Evolutionary conservation across 805 yeast species (phyloP).

Genomic region (Saccharomyces cerevisiae): DNA sequence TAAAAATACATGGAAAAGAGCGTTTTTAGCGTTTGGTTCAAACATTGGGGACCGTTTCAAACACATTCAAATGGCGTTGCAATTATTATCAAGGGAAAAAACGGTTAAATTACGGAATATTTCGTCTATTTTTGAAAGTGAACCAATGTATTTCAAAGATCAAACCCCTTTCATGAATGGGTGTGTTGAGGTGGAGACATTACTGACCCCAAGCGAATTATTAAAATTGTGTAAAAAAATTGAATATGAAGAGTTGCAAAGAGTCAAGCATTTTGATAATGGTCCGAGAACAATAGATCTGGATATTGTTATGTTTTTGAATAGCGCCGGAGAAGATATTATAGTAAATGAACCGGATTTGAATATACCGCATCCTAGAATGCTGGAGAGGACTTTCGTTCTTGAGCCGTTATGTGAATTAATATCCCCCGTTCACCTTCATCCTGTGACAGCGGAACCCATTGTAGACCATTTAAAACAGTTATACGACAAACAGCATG

Average conservation of each 20-base stretch:
- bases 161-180: slow-evolving; percentile 85
- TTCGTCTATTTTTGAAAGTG: slow-evolving; percentile 77
- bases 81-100: slow-evolving; percentile 29
- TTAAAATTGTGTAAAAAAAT: slow-evolving; percentile 57
- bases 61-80: slow-evolving; percentile 52
- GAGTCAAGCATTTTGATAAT: slow-evolving; percentile 75
- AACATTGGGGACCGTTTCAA: slow-evolving; percentile 65
- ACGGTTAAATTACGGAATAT: slow-evolving; percentile 46
- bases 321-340: slow-evolving; percentile 29
- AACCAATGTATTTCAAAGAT: slow-evolving; percentile 82
- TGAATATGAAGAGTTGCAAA: slow-evolving; percentile 60
- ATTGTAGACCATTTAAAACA: slow-evolving; percentile 57
- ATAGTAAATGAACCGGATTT: slow-evolving; percentile 51
- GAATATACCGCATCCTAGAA: slow-evolving; percentile 75
- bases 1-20: slow-evolving; percentile 31
- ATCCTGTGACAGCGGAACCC: slow-evolving; percentile 85
- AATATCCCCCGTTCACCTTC: slow-evolving; percentile 53
- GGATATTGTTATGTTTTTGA: slow-evolving; percentile 63
- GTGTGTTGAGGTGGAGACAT: slow-evolving; percentile 58
- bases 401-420: slow-evolving; percentile 82
- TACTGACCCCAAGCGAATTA: slow-evolving; percentile 54
- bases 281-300: slow-evolving; percentile 91
- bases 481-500: slow-evolving; percentile 40
- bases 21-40: slow-evolving; percentile 82
- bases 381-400: slow-evolving; percentile 88